A percentile compares a stretch with the other conserved stretches of the same genome.
These are phyloP conservation scores for Eucalyptus polybractea DNA, from an alignment of 345 rosid genomes.

Conservation along the genomic window DNA sequence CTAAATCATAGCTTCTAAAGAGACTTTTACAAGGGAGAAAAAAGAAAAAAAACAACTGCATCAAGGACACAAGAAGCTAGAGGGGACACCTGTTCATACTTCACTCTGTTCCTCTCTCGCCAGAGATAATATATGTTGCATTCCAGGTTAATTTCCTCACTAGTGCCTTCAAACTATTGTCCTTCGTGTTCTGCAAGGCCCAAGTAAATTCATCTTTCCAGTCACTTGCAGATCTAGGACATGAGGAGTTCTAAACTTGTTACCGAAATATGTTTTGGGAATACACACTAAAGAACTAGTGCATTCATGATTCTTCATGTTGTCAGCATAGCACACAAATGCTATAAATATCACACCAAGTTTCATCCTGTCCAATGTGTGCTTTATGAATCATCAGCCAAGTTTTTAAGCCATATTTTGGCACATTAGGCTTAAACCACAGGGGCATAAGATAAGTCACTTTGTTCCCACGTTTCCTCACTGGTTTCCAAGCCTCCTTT, in stretches of 20 bases:
- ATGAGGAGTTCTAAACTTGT: background rate
- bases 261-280: rapidly evolving
- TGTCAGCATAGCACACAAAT: background rate
- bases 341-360: background rate
- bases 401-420: background rate
- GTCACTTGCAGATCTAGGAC: background rate
- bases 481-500: background rate
- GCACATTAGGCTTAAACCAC: background rate
- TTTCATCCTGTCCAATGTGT: background rate
- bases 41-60: background rate
- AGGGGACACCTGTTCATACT: background rate
- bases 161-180: background rate
- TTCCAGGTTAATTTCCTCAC: background rate
- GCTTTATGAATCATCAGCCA: background rate
- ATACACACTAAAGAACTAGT: too few relatives aligned
- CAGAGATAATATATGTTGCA: background rate
- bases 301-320: background rate
- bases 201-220: background rate
- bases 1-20: background rate
- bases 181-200: background rate
- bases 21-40: too few relatives aligned
- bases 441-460: rapidly evolving
- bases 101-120: background rate
- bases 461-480: background rate
- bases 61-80: background rate